A percentile compares a stretch with the other conserved stretches of the same genome.
phyloP scores from a whole-genome alignment of 345 rosid genomes.

The Dipteronia sinensis region DNA sequence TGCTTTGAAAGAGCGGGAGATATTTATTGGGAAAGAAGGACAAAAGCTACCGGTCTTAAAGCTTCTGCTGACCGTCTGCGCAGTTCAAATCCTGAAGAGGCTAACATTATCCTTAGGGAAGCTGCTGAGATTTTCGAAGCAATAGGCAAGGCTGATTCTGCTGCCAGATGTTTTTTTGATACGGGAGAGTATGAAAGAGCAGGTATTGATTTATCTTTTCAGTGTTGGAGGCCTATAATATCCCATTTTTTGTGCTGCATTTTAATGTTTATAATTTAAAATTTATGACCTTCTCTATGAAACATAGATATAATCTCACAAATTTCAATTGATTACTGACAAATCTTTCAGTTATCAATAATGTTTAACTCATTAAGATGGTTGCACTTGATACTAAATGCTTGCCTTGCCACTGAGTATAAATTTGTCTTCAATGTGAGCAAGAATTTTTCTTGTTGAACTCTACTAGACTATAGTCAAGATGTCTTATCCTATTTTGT shows the following conservation, averaged over 20 bases:
- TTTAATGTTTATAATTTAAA: not conserved
- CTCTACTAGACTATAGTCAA: not conserved
- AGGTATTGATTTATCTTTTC: slow-evolving; percentile 24
- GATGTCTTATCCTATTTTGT: too few relatives aligned
- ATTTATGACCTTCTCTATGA: not conserved
- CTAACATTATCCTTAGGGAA: slow-evolving; percentile 34
- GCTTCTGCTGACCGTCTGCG: slow-evolving; percentile 42
- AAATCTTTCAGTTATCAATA: not conserved
- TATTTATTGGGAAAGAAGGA: slow-evolving; percentile 37
- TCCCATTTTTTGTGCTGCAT: not conserved
- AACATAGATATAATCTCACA: not conserved
- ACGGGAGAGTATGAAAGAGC: slow-evolving; percentile 45
- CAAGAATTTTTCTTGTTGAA: too few relatives aligned
- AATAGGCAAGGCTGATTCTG: slow-evolving; percentile 47
- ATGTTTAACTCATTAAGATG: not conserved
- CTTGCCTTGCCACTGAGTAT: not conserved
- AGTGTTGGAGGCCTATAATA: not conserved
- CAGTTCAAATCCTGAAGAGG: slow-evolving; percentile 37
- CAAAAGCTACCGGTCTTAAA: slow-evolving; percentile 48
- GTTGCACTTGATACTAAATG: not conserved
- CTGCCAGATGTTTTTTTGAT: slow-evolving; percentile 47
- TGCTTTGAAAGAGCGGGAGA: slow-evolving; percentile 56
- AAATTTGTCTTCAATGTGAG: not conserved
- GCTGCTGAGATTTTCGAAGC: slow-evolving; percentile 51
- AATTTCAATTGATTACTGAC: not conserved